phyloP scores from a whole-genome alignment of 345 rosid genomes.

The Rhodamnia rubescens region DNA sequence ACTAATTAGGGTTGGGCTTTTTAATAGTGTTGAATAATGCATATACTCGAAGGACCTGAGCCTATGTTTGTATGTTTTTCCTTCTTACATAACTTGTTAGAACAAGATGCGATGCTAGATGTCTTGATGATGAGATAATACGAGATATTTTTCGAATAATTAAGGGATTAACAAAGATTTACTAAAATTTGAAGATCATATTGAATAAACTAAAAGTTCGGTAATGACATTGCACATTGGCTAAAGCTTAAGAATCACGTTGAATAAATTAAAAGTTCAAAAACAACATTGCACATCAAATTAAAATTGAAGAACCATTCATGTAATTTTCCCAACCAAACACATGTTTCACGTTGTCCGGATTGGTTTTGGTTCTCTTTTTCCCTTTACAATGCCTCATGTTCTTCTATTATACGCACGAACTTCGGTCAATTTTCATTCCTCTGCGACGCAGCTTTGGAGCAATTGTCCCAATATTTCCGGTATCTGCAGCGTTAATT shows the following conservation, averaged over 20 bases:
- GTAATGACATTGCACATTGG: too few relatives aligned
- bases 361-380: background rate
- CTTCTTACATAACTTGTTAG: too few relatives aligned
- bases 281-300: accelerated
- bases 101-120: too few relatives aligned
- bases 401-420: background rate
- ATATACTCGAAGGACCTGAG: too few relatives aligned
- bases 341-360: background rate
- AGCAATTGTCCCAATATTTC: background rate
- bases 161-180: background rate
- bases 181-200: background rate
- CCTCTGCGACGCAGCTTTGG: background rate
- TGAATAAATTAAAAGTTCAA: background rate
- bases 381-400: background rate
- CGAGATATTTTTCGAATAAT: background rate
- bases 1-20: too few relatives aligned
- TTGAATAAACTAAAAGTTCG: background rate
- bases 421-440: background rate
- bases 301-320: background rate
- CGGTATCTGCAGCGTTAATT: background rate
- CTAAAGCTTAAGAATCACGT: background rate
- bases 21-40: too few relatives aligned
- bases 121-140: too few relatives aligned
- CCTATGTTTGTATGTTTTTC: too few relatives aligned
- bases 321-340: background rate